Base-by-base conservation (phyloP, 176 grass and related monocot species). In the Ensete glaucum region DNA sequence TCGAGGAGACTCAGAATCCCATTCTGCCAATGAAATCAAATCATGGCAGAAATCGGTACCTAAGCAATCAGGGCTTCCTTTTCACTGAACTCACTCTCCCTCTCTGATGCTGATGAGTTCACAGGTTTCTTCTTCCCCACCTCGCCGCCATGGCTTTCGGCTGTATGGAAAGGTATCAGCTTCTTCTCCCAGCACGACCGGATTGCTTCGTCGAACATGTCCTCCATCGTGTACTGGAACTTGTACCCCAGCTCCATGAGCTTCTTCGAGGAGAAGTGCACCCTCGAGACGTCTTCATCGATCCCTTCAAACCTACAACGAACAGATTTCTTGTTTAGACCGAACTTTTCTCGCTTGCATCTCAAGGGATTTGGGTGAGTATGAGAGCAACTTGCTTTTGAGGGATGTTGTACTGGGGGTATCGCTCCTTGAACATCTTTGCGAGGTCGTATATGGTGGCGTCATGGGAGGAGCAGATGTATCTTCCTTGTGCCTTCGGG, bases 391-490 rank as follows among this genome's bases (percentile, higher is more conserved):
- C 77, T 53, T 80, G 83, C 57, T 60, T 85, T 10, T 80, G 49
- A 0, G 94, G 88, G 77, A 93, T 19, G 67, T 55, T 9, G 80
- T 87, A 98, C 81, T 91, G 85, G 1, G 90, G 88, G 53, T 80
- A 93, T 65, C 82, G 85, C 0, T 75, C 71, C 52, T 15, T 57
- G 52, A 98, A 79, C 94, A 93, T 87, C 69, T 54, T 80, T 22
- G 90, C 94, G 25, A 98, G 86, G n/a, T 82, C 75, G 64, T 93
- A 82, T 62, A 93, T 98, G 81, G 87, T 98, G 71, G 13, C 34
- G 50, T 98, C 90, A 51, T 89, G 58, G 69, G 90, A 91, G 66
- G 94, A 98, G 76, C 94, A 98, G 49, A 98, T 68, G 82, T 91
- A 98, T 24, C 90, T 84, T 3, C 94, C 94, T 11, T 70, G 67